Conservation (phyloP, 1,284 basidiomycete species). For the Ganoderma leucocontextum region DNA sequence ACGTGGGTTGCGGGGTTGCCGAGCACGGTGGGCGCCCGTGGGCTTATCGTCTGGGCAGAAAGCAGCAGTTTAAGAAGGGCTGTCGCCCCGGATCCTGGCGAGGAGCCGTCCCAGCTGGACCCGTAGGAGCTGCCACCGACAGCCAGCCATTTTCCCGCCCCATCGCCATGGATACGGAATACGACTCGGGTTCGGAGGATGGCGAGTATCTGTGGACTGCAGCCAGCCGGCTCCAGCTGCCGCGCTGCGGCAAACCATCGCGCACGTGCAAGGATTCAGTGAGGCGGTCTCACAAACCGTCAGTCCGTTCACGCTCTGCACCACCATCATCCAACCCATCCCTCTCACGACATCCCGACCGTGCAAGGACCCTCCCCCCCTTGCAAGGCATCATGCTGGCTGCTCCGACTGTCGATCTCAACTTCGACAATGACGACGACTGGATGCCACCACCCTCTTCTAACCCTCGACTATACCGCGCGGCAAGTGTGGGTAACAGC, state of each 20-base stretch:
- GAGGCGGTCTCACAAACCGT: constrained; percentile 34
- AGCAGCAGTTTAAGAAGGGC: constrained; percentile 27
- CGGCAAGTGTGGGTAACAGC: constrained; percentile 74
- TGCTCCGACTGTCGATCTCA: constrained; percentile 63
- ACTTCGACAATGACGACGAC: constrained; percentile 69
- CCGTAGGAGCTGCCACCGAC: constrained; percentile 22
- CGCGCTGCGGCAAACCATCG: constrained; percentile 33
- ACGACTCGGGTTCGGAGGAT: constrained; percentile 41
- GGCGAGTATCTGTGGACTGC: constrained; percentile 42
- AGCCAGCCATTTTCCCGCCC: constrained; percentile 28
- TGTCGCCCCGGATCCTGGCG: constrained; percentile 20
- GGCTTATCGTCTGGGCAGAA: constrained; percentile 26
- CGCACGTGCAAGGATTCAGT: constrained; percentile 34
- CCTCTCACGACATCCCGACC: constrained; percentile 29
- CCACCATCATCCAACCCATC: constrained; percentile 40
- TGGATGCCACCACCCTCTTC: constrained; percentile 51
- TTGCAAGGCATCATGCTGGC: constrained; percentile 58
- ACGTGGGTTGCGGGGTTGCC: constrained; percentile 23
- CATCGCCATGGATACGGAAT: constrained; percentile 33
- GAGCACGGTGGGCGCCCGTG: constrained; percentile 19
- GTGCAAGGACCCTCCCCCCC: constrained; percentile 28
- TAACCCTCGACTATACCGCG: constrained; percentile 58
- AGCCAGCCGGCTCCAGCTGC: constrained; percentile 35
- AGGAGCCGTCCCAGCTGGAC: constrained; percentile 19
- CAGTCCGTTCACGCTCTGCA: constrained; percentile 43